Percentiles rank a stretch among this genome's conserved stretches.
Evolutionary conservation across 1,284 basidiomycete genomes (phyloP).

Genomic region (Tilletia caries): DNA sequence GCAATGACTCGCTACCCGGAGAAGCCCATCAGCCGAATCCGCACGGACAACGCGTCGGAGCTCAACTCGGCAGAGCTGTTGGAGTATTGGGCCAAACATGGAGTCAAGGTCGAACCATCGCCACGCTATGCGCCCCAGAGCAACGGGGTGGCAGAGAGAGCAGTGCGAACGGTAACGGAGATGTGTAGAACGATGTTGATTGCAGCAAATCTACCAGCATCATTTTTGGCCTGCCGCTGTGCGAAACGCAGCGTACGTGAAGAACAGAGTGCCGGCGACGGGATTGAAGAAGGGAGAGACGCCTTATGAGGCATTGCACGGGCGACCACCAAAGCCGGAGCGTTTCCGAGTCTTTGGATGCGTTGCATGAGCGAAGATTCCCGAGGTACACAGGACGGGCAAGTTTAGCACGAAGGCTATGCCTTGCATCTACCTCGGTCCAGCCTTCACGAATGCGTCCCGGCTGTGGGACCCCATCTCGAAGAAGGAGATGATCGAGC

Average conservation of each 20-base stretch:
- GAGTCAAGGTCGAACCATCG: neutral
- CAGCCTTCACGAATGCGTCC: neutral
- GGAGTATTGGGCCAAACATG: neutral
- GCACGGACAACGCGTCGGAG: neutral
- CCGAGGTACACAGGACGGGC: neutral
- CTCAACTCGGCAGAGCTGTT: neutral
- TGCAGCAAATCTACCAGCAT: neutral
- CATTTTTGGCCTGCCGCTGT: neutral
- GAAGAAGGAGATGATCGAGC: neutral
- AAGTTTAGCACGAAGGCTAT: neutral
- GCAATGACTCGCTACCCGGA: no score
- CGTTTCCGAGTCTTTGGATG: neutral
- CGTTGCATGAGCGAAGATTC: neutral
- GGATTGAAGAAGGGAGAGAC: neutral
- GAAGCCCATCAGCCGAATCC: neutral
- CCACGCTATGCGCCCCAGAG: neutral
- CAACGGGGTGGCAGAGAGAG: conserved; percentile 2
- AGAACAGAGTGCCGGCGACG: neutral
- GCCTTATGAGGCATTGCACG: neutral
- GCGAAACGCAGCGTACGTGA: neutral
- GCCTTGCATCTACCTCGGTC: neutral
- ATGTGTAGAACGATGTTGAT: neutral
- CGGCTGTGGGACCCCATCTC: neutral
- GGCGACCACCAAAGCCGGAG: neutral
- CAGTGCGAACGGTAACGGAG: neutral